These are phyloP conservation scores for Cornus florida DNA, from an alignment of 148 eudicot species.

Conservation along the genomic window DNA sequence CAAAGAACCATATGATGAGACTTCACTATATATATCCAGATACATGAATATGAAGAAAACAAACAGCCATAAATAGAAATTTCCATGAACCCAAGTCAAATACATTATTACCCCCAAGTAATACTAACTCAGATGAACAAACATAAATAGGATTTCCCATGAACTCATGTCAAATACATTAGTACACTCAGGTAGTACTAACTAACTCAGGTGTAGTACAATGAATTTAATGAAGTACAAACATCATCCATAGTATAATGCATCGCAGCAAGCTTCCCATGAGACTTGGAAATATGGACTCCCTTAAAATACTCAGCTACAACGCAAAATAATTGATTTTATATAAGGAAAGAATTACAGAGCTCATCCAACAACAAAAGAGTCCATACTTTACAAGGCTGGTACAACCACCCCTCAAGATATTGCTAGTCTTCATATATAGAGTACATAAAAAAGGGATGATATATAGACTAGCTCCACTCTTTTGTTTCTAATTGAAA, in stretches of 20 bases:
- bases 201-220: slow-evolving; percentile 7
- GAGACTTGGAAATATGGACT: not conserved
- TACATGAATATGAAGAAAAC: not conserved
- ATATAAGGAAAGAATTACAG: not conserved
- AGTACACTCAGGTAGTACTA: not conserved
- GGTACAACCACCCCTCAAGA: slow-evolving; percentile 25
- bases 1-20: not conserved
- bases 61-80: too few species aligned
- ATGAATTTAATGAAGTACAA: not conserved
- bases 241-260: not conserved
- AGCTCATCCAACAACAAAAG: slow-evolving; percentile 9
- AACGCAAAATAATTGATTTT: not conserved
- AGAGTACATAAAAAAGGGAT: not conserved
- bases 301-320: not conserved
- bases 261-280: not conserved
- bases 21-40: not conserved
- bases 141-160: not conserved
- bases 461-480: not conserved
- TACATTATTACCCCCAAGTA: too few species aligned
- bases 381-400: not conserved
- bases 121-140: too few species aligned
- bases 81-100: too few species aligned
- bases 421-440: slow-evolving; percentile 10
- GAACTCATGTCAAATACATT: not conserved
- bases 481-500: not conserved